A percentile compares a stretch with the other conserved stretches of the same genome.
phyloP scores from a whole-genome alignment of 1,139 yeast species.

The Yamadazyma songkhlaensis region DNA sequence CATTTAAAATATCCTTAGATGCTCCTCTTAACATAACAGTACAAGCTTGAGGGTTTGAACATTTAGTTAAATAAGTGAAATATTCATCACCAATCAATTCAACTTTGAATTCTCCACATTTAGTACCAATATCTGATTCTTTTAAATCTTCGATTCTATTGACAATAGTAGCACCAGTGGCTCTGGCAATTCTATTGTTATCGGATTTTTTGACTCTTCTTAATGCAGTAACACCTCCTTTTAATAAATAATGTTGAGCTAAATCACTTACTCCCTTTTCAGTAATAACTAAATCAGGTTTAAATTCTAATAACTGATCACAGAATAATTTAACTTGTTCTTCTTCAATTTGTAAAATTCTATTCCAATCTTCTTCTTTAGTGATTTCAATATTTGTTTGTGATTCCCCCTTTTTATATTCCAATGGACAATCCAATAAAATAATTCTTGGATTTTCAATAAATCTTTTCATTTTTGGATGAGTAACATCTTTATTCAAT shows the following conservation, averaged over 20 bases:
- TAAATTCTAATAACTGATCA: conserved; percentile 77
- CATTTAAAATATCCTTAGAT: conserved; percentile 93
- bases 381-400: conserved; percentile 98
- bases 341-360: conserved; percentile 91
- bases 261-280: conserved; percentile 98
- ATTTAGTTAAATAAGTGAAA: conserved; percentile 79
- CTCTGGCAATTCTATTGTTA: conserved; percentile 94
- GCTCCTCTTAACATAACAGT: conserved; percentile 93
- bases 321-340: conserved; percentile 91
- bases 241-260: conserved; percentile 93
- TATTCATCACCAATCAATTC: conserved; percentile 98
- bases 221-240: conserved; percentile 89
- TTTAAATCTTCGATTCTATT: conserved; percentile 93
- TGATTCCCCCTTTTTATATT: conserved; percentile 98
- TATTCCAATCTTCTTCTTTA: conserved; percentile 94
- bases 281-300: conserved; percentile 93
- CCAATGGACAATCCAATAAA: conserved; percentile 92
- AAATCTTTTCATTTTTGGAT: conserved; percentile 92
- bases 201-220: conserved; percentile 96
- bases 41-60: conserved; percentile 89
- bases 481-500: conserved; percentile 95
- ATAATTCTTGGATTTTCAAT: conserved; percentile 88
- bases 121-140: conserved; percentile 84
- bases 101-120: conserved; percentile 88
- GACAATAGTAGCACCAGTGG: conserved; percentile 96